Evolutionary conservation across 169 alveolate species (phyloP).

Genomic region (Plasmodium fragile): DNA sequence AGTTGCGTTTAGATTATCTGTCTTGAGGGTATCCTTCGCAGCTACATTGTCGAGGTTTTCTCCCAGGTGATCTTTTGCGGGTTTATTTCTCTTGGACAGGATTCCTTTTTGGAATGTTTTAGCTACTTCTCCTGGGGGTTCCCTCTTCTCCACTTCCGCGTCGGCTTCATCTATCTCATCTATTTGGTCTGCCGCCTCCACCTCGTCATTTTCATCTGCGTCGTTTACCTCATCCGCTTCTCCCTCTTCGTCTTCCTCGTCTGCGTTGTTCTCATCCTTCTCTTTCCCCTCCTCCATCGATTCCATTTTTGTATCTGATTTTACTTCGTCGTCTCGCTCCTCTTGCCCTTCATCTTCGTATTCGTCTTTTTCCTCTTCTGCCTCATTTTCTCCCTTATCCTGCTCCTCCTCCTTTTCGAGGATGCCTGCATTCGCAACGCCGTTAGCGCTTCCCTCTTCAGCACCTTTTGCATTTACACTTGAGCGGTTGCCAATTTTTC

Average conservation of each 20-base stretch:
- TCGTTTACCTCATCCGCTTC: background rate
- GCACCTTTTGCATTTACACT: background rate
- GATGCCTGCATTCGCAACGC: background rate
- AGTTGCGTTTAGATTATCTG: background rate
- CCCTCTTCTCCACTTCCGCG: background rate
- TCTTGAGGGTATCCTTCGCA: slow-evolving; percentile 11
- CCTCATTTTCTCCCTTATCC: slow-evolving; percentile 12
- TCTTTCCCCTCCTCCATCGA: background rate
- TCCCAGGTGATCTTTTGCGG: slow-evolving; percentile 5
- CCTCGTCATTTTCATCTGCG: background rate
- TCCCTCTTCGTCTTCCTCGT: background rate
- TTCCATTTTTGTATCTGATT: background rate
- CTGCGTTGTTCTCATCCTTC: background rate
- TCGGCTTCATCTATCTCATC: background rate
- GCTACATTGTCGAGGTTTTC: background rate
- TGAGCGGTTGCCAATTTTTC: background rate
- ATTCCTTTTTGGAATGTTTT: background rate
- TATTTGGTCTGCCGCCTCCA: background rate
- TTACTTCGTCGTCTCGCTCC: background rate
- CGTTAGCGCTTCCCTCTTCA: background rate
- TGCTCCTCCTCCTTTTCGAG: background rate
- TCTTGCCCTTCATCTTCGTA: slow-evolving; percentile 6
- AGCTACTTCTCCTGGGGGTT: background rate
- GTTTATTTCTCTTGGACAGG: slow-evolving; percentile 12
- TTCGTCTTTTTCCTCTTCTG: slow-evolving; percentile 3